Evolutionary conservation across 495 filamentous ascomycete species (phyloP), one percentile per base, ranked within the genome.

Genomic region (Talaromyces wortmannii): DNA sequence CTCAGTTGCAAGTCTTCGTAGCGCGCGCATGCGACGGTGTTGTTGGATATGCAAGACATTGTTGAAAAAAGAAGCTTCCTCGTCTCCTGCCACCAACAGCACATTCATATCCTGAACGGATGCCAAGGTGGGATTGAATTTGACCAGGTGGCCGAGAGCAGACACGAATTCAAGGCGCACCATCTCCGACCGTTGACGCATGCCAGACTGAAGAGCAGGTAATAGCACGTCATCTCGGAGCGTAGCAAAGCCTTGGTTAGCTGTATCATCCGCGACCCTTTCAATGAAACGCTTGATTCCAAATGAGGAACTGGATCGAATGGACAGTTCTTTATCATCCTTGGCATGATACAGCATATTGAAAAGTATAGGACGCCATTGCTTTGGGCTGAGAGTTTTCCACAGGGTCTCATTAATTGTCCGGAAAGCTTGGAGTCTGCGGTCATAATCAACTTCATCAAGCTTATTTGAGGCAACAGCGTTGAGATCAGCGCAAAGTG

Each of bases 11-110:
- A 98, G 71, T 46, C 89, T 75, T 45, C 88, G 87, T 18, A 97
- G 69, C 8, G 95, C 94, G 55, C 90, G 82, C 29, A 94, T 79
- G 58, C 95, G 89, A 59, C 91, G 84, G 53, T 94, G 87, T 45
- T 92, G 85, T 57, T 96, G 95, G 47, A 95, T 92, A 55, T 95
- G 90, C 12, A 97, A 77, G 43, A 96, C 81, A 58, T 96, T 95
- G 67, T 76, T 87, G 73, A 97, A 97, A 72, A 97, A 96, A 7
- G 87, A 94, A 3, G 91, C 87, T 63, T 97, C 90, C 42, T 95
- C 83, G 45, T 96, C 92, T 50, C 87, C 83, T 3, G 78, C 82
- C 33, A 85, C 82, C 32, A 92, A 81, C 18, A 98, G 78, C 0
- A 76, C 74, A 49, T 81, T 75, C 76, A 97, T 81, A 64, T 96